phyloP scores from a whole-genome alignment of 441 rosid species.

The Brassica balearica region DNA sequence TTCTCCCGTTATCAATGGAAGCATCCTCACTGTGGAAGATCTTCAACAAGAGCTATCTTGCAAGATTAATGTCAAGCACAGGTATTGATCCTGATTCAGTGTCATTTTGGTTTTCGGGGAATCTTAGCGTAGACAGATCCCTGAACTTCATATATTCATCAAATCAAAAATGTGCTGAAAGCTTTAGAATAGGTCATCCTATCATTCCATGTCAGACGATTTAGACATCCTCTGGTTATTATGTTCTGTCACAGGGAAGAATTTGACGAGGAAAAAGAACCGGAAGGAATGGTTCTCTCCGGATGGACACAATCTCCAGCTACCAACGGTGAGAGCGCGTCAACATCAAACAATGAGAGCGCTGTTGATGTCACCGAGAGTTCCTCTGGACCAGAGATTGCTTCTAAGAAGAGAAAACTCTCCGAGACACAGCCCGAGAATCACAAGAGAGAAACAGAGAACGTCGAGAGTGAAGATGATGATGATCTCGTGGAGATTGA shows the following conservation, averaged over 20 bases:
- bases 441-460: slow-evolving; percentile 44
- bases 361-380: slow-evolving; percentile 50
- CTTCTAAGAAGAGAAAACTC: slow-evolving; percentile 69
- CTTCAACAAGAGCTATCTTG: slow-evolving; percentile 90
- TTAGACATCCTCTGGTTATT: slow-evolving; percentile 17
- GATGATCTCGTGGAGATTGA: slow-evolving; percentile 66
- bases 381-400: slow-evolving; percentile 47
- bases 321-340: slow-evolving; percentile 54
- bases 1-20: slow-evolving; percentile 76
- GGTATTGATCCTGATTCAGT: slow-evolving; percentile 47
- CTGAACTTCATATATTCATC: too few species aligned
- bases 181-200: not conserved
- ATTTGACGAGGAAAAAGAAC: slow-evolving; percentile 96
- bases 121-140: too few species aligned
- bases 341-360: slow-evolving; percentile 57
- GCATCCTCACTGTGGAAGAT: slow-evolving; percentile 82
- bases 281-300: slow-evolving; percentile 90
- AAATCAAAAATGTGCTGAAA: slow-evolving; percentile 2
- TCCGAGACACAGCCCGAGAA: slow-evolving; percentile 39
- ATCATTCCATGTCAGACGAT: not conserved
- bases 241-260: slow-evolving; percentile 67
- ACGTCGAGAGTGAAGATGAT: slow-evolving; percentile 57
- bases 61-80: slow-evolving; percentile 82
- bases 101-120: not conserved
- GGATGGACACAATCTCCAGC: slow-evolving; percentile 83